These are phyloP conservation scores for Curvularia eragrostidis DNA, from an alignment of 2,329 filamentous ascomycete genomes.

Conservation along the genomic window DNA sequence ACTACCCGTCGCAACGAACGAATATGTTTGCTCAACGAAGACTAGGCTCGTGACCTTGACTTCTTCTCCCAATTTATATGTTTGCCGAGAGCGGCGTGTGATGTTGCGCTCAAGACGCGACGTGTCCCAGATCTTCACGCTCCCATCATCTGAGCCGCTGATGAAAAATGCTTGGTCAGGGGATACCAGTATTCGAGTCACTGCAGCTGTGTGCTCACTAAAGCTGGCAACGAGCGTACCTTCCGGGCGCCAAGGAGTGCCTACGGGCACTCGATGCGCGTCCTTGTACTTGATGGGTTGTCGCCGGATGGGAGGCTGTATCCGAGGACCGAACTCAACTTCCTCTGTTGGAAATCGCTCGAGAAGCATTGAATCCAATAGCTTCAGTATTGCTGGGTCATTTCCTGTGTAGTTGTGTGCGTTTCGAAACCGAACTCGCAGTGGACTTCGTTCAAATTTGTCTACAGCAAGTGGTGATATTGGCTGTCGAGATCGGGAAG, in stretches of 20 bases:
- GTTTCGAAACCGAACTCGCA: constrained; percentile 60
- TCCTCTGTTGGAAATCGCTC: constrained; percentile 67
- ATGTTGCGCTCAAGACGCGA: constrained; percentile 89
- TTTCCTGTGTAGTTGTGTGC: constrained; percentile 88
- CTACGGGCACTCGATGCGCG: constrained; percentile 54
- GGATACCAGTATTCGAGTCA: constrained; percentile 81
- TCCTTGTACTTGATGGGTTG: constrained; percentile 62
- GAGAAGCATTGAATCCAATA: constrained; percentile 84
- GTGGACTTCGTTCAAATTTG: constrained; percentile 39
- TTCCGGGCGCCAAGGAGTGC: constrained; percentile 80
- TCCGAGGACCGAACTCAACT: constrained; percentile 77
- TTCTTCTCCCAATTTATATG: constrained; percentile 75
- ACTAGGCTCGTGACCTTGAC: constrained; percentile 80
- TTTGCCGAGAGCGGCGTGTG: constrained; percentile 84
- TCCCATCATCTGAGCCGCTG: constrained; percentile 89
- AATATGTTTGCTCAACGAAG: constrained; percentile 93
- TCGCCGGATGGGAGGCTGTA: constrained; percentile 69
- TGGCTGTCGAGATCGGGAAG: constrained; percentile 38
- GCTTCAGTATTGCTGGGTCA: constrained; percentile 65
- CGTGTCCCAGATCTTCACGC: constrained; percentile 92
- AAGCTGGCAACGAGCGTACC: constrained; percentile 87
- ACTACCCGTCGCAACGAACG: constrained; percentile 86
- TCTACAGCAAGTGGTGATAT: constrained; percentile 42
- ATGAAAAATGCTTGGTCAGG: constrained; percentile 95
- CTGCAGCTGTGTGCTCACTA: constrained; percentile 80